Evolutionary conservation across 177 flowering plant species (phyloP), one percentile per base, ranked within the genome.

Genomic region (Tripterygium wilfordii): DNA sequence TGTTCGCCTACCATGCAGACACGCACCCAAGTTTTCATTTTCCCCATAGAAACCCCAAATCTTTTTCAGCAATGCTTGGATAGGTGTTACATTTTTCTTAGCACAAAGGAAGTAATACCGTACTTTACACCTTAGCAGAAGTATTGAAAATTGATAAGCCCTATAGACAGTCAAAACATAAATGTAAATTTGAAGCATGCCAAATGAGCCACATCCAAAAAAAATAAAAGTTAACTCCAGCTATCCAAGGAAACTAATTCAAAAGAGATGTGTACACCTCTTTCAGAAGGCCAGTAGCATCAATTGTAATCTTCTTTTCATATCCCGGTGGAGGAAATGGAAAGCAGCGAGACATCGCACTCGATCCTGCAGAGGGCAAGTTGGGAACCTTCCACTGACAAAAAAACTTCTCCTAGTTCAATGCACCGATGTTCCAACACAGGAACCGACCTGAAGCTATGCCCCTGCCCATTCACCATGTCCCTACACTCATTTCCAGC

Each of bases 301-400:
- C 69, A 39, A 40, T 25, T 38, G 44, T 65, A 49, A 58, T 21
- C 61, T 60, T 65, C 55, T 59, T 65, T 52, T 68, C 74, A 60
- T 72, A 72, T 65, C 77, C 77, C 23, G 74, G 77, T 1, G 77
- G 77, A 4, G 77, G 74, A 60, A 72, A 72, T 22, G 77, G 77
- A 58, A 72, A 72, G 63, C 74, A 72, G 43, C 74, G 77, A 52
- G 77, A 72, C 77, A 72, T 72, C 54, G 77, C 66, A 68, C 48
- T 38, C 14, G 36, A 48, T 36, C 51, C 40, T 20, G n/a, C 18
- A 38, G 45, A n/a, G 17, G 23, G n/a, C 29, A 48, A 42, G 9
- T 16, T 42, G 39, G 32, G 42, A 21, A 45, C 52, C 36, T 53
- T 63, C 58, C 42, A 45, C 59, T 39, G 31, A 51, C 22, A 3